These are phyloP conservation scores for Micractinium conductrix DNA, from an alignment of 139 green algal species.

Conservation along the genomic window DNA sequence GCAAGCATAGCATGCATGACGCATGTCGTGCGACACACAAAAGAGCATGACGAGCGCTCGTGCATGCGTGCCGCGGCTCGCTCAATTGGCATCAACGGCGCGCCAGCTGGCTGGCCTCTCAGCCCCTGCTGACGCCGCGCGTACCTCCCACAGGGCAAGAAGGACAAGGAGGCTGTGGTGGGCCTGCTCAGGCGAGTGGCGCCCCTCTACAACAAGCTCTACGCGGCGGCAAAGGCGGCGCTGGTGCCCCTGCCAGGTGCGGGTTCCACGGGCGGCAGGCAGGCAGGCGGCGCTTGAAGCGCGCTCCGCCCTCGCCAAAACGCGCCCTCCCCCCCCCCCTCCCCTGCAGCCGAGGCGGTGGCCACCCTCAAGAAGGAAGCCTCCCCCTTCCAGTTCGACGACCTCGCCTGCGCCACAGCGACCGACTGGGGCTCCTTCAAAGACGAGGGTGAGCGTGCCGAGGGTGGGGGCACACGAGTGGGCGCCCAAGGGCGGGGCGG, in stretches of 20 bases:
- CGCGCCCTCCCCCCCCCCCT: neutral
- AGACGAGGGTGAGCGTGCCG: slow-evolving; percentile 36
- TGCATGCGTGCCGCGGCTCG: too few relatives aligned
- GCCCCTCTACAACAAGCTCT: slow-evolving; percentile 48
- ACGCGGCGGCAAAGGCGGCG: slow-evolving; percentile 36
- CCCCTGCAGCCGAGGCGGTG: slow-evolving; percentile 30
- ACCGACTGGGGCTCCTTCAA: slow-evolving; percentile 35
- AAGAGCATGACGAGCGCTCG: too few relatives aligned
- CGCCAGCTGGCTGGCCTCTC: too few relatives aligned
- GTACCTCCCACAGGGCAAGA: slow-evolving; percentile 13
- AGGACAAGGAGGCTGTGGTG: slow-evolving; percentile 36
- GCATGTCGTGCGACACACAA: too few relatives aligned
- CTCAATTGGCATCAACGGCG: too few relatives aligned
- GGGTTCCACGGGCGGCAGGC: neutral
- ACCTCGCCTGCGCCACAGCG: neutral
- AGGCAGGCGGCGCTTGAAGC: too few relatives aligned
- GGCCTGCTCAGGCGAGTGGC: slow-evolving; percentile 34
- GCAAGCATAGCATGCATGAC: too few relatives aligned
- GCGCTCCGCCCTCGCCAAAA: too few relatives aligned
- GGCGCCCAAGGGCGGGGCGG: too few relatives aligned
- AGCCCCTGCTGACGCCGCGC: too few relatives aligned
- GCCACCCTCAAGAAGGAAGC: slow-evolving; percentile 36
- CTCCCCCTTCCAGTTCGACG: slow-evolving; percentile 28
- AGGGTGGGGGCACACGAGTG: too few relatives aligned
- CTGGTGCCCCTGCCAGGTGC: slow-evolving; percentile 36